Evolutionary conservation across 179 eudicot species (phyloP).

Genomic region (Monotropa hypopitys): DNA sequence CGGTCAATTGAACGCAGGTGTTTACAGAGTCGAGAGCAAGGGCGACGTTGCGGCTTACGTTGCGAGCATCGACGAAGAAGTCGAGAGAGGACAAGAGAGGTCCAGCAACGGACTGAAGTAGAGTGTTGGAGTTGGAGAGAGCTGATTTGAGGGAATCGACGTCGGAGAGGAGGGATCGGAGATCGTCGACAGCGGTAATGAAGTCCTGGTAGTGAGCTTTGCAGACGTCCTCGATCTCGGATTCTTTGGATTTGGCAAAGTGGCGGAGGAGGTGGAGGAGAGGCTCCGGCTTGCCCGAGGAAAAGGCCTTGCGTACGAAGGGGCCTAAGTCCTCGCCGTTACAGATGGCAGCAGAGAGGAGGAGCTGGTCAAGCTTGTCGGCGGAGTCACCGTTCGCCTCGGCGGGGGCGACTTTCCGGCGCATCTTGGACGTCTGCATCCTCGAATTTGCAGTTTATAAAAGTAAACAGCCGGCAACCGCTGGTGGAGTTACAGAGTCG

Average conservation of each 20-base stretch:
- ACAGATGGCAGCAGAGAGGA: constrained; percentile 67
- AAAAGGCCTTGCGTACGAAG: constrained; percentile 66
- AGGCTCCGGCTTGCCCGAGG: constrained; percentile 61
- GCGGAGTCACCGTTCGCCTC: constrained; percentile 26
- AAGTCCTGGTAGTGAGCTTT: constrained; percentile 91
- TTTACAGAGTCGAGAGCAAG: constrained; percentile 31
- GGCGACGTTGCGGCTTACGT: constrained; percentile 32
- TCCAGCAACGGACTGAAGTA: constrained; percentile 51
- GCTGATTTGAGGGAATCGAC: constrained; percentile 76
- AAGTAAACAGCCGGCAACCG: neutral
- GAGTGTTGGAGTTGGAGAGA: constrained; percentile 46
- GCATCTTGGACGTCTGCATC: constrained; percentile 45
- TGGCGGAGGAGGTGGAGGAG: constrained; percentile 55
- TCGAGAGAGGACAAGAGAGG: constrained; percentile 61
- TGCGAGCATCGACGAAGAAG: constrained; percentile 37
- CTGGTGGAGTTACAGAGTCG: constrained; percentile 12
- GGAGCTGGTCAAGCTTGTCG: constrained; percentile 65
- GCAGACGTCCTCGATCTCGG: constrained; percentile 81
- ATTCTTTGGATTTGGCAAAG: constrained; percentile 59
- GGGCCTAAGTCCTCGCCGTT: constrained; percentile 85
- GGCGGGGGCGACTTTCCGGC: constrained; percentile 51
- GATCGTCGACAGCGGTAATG: constrained; percentile 93
- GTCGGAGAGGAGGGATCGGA: constrained; percentile 75
- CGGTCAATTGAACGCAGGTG: constrained; percentile 31
- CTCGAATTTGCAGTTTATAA: neutral